Evolutionary conservation across 2,329 filamentous ascomycete species (phyloP).

Genomic region (Elsinoe perseae): DNA sequence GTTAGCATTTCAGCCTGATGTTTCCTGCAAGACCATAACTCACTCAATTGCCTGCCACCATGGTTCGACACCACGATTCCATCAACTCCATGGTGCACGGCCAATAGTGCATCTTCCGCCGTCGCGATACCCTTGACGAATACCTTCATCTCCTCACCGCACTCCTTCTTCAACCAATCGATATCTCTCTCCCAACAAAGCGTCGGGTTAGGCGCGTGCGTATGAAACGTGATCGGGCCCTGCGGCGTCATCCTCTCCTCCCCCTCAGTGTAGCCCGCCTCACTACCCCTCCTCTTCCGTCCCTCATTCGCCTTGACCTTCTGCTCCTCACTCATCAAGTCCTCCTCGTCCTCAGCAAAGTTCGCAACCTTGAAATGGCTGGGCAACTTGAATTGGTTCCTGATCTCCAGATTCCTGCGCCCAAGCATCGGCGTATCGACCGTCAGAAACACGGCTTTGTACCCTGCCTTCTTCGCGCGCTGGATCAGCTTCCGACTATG

Average conservation of each 20-base stretch:
- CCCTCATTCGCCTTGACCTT: constrained; percentile 18
- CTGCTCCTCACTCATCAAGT: constrained; percentile 15
- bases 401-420: constrained; percentile 46
- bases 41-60: constrained; percentile 32
- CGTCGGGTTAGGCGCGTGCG: constrained; percentile 35
- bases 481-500: constrained; percentile 37
- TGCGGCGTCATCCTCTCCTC: constrained; percentile 27
- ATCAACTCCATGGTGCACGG: constrained; percentile 37
- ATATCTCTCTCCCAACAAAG: constrained; percentile 43
- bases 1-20: not conserved
- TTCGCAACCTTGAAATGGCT: constrained; percentile 32
- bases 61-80: constrained; percentile 49
- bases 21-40: not conserved
- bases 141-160: constrained; percentile 42
- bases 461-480: constrained; percentile 37
- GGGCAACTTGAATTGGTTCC: constrained; percentile 44
- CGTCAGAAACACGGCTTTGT: constrained; percentile 50
- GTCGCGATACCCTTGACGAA: constrained; percentile 41
- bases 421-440: constrained; percentile 51
- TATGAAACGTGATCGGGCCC: constrained; percentile 34
- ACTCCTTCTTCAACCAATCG: constrained; percentile 40
- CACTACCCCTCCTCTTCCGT: constrained; percentile 18
- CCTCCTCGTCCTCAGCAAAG: constrained; percentile 26
- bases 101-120: constrained; percentile 37
- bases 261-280: constrained; percentile 26